A percentile compares a stretch with the other conserved stretches of the same genome.
phyloP scores from a whole-genome alignment of 1,284 basidiomycete species.

The Rhodotorula sp. region DNA sequence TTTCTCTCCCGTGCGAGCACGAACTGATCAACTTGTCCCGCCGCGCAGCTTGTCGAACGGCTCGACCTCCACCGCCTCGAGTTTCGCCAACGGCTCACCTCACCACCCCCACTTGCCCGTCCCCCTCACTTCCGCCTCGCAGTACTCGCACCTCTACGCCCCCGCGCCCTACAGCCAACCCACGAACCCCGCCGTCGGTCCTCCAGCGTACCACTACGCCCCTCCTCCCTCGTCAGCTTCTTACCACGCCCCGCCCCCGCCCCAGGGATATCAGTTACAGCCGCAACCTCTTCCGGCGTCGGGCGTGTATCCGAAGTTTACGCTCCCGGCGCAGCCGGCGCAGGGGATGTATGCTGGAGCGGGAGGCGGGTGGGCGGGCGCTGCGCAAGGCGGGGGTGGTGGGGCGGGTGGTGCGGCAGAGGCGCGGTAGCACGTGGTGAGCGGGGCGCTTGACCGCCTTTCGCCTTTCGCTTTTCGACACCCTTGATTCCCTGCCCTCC shows the following conservation, averaged over 20 bases:
- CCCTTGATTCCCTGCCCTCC: no score
- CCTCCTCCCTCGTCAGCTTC: neutral
- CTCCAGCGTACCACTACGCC: neutral
- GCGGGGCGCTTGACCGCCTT: no score
- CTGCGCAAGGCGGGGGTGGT: no score
- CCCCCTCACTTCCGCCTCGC: neutral
- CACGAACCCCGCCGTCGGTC: neutral
- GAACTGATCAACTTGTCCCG: neutral
- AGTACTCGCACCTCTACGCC: slow-evolving; percentile 1
- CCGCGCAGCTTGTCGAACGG: slow-evolving; percentile 13
- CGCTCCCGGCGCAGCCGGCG: neutral
- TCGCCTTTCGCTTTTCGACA: no score
- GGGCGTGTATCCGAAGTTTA: no score
- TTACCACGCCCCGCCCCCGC: no score
- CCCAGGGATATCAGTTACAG: no score
- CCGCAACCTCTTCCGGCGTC: no score
- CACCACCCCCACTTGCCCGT: neutral
- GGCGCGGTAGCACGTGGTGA: no score
- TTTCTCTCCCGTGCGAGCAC: rapidly evolving
- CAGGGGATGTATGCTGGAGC: neutral
- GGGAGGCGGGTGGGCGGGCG: no score
- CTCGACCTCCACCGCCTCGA: slow-evolving; percentile 11
- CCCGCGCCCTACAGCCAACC: neutral
- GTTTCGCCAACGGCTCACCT: slow-evolving; percentile 10
- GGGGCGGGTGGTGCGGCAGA: no score